A percentile compares a stretch with the other conserved stretches of the same genome.
Conservation (phyloP, 345 rosid species). For the Gossypium thurberi region DNA sequence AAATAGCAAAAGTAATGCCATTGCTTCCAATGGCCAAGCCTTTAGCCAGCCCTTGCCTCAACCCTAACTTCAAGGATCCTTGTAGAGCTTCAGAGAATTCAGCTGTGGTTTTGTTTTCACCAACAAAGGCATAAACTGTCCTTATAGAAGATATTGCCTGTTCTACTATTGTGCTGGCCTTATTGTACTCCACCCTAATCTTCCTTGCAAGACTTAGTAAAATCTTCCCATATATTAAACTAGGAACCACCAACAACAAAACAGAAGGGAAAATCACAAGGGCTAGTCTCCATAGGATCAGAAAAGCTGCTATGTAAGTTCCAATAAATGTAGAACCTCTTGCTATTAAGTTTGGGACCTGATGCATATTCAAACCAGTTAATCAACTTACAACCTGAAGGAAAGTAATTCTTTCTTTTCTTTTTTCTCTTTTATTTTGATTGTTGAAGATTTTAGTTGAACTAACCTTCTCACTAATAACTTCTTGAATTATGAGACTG, state of each 20-base stretch:
- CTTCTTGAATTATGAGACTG: constrained; percentile 69
- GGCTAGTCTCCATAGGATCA: constrained; percentile 65
- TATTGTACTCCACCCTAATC: constrained; percentile 60
- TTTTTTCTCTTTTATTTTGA: not conserved
- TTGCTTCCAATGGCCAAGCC: constrained; percentile 64
- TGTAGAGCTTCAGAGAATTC: constrained; percentile 54
- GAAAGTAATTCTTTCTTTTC: not conserved
- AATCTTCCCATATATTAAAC: constrained; percentile 55
- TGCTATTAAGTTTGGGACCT: constrained; percentile 71
- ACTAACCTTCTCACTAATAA: constrained; percentile 65
- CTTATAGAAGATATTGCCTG: constrained; percentile 69
- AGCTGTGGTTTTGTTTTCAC: constrained; percentile 43
- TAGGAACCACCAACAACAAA: constrained; percentile 58
- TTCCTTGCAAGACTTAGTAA: constrained; percentile 49
- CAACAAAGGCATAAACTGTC: constrained; percentile 70
- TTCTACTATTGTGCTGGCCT: constrained; percentile 59
- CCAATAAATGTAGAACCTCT: constrained; percentile 42
- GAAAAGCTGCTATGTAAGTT: constrained; percentile 51
- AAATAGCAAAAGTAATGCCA: constrained; percentile 49
- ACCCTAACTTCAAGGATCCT: constrained; percentile 45
- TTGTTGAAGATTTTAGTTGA: not conserved
- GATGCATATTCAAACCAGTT: not conserved
- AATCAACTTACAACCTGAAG: not conserved
- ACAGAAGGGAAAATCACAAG: constrained; percentile 60
- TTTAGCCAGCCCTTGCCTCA: constrained; percentile 55